phyloP scores from a whole-genome alignment of 176 grass and related monocot species.

The Hordeum marinum region DNA sequence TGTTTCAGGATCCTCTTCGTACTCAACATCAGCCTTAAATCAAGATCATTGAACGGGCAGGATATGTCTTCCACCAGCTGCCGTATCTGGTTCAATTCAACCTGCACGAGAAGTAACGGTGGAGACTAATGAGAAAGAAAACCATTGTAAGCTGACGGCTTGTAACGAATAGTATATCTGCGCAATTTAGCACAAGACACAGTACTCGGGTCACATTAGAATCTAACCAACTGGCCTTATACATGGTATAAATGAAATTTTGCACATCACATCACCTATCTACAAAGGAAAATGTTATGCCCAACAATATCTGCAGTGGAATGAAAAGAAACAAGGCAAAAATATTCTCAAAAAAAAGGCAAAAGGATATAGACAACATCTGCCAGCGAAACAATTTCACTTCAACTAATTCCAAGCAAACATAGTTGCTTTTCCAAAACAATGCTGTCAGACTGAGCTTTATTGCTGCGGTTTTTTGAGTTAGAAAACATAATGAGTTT shows the following conservation, averaged over 20 bases:
- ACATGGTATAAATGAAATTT: neutral
- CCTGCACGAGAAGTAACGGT: slow-evolving; percentile 30
- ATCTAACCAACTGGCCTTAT: neutral
- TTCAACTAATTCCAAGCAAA: neutral
- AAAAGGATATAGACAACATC: neutral
- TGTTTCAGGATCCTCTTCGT: slow-evolving; percentile 48
- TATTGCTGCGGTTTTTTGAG: neutral
- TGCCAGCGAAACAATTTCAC: neutral
- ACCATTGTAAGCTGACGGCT: neutral
- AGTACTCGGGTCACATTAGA: neutral
- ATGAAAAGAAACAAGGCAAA: neutral
- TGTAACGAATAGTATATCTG: neutral
- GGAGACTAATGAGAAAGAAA: neutral
- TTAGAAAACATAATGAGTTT: neutral
- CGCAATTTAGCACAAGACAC: neutral
- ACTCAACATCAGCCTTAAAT: slow-evolving; percentile 63
- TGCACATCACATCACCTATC: neutral
- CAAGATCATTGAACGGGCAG: slow-evolving; percentile 56
- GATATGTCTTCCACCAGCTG: slow-evolving; percentile 79
- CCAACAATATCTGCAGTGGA: neutral
- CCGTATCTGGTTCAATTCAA: slow-evolving; percentile 48
- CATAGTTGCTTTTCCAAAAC: neutral
- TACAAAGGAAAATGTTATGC: neutral
- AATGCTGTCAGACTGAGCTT: neutral
- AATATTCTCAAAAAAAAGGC: neutral